phyloP scores from a whole-genome alignment of 108 stramenopile species.

The Pseudonitzschia delicatissima region DNA sequence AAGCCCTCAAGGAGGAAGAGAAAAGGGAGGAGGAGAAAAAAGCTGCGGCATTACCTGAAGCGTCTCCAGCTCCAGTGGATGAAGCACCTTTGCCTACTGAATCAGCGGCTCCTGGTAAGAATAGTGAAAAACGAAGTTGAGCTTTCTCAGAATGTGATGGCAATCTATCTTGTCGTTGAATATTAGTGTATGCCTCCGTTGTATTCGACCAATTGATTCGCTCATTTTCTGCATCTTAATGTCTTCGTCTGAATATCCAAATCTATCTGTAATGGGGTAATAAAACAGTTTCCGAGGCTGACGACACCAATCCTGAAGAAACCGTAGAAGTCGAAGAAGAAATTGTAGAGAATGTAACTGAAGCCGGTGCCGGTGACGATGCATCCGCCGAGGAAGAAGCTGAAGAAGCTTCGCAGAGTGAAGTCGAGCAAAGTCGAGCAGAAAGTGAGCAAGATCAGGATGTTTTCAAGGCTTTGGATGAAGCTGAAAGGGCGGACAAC shows the following conservation, averaged over 20 bases:
- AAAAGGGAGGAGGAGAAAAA: constrained; percentile 18
- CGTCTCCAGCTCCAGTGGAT: too few relatives aligned
- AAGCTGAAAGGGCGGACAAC: constrained; percentile 10
- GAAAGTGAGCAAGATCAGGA: not conserved
- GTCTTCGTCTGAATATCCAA: too few relatives aligned
- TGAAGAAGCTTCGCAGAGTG: not conserved
- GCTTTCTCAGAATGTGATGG: too few relatives aligned
- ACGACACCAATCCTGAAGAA: not conserved
- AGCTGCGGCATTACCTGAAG: not conserved
- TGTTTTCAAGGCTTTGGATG: constrained; percentile 22
- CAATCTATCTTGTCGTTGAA: too few relatives aligned
- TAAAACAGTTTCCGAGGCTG: not conserved
- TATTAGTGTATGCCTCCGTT: too few relatives aligned
- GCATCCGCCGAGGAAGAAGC: constrained; percentile 7
- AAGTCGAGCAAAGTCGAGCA: not conserved
- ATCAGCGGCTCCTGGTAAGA: not conserved
- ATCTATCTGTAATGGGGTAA: too few relatives aligned
- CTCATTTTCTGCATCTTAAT: too few relatives aligned
- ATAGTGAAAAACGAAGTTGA: not conserved
- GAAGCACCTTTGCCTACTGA: too few relatives aligned
- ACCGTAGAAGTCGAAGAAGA: constrained; percentile 11
- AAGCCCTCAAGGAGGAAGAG: constrained; percentile 20
- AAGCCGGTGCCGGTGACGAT: not conserved
- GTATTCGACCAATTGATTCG: too few relatives aligned
- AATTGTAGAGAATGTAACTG: constrained; percentile 6